phyloP scores from a whole-genome alignment of 2,329 filamentous ascomycete species.

The Exserohilum turcica region DNA sequence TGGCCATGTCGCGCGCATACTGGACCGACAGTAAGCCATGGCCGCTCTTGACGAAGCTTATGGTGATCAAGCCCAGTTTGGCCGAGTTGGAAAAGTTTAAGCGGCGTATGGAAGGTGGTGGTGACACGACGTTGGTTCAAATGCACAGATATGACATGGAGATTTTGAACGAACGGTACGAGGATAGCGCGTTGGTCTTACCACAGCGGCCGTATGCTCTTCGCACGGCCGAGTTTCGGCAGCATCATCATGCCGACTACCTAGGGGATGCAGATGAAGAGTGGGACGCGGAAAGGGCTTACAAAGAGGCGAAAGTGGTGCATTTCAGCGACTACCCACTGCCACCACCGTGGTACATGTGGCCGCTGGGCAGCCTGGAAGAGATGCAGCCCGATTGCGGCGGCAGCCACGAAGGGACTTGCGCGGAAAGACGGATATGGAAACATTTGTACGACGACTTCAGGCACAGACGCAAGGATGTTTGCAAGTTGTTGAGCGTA shows the following conservation, averaged over 20 bases:
- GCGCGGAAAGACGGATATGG: constrained; percentile 51
- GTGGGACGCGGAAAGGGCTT: constrained; percentile 64
- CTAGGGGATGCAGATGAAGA: constrained; percentile 58
- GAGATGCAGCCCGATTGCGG: constrained; percentile 55
- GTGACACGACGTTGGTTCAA: constrained; percentile 32
- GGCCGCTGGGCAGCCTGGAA: constrained; percentile 47
- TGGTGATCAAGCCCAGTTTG: constrained; percentile 65
- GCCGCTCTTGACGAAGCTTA: constrained; percentile 64
- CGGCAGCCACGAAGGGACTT: constrained; percentile 35
- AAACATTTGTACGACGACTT: constrained; percentile 54
- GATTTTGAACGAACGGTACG: constrained; percentile 67
- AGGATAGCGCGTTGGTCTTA: constrained; percentile 62
- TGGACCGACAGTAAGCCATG: constrained; percentile 64
- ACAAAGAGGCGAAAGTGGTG: constrained; percentile 67
- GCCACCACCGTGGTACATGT: constrained; percentile 67
- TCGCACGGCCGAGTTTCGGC: constrained; percentile 66
- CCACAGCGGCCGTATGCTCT: constrained; percentile 68
- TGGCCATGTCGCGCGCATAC: constrained; percentile 74
- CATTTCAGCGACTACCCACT: constrained; percentile 76
- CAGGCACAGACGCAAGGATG: constrained; percentile 47
- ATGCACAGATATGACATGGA: constrained; percentile 67
- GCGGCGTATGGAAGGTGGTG: constrained; percentile 34
- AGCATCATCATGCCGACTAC: constrained; percentile 57
- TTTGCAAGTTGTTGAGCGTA: constrained; percentile 49
- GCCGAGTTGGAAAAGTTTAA: constrained; percentile 55